phyloP scores from a whole-genome alignment of 352 stramenopile genomes.

The Globisporangium nunn region DNA sequence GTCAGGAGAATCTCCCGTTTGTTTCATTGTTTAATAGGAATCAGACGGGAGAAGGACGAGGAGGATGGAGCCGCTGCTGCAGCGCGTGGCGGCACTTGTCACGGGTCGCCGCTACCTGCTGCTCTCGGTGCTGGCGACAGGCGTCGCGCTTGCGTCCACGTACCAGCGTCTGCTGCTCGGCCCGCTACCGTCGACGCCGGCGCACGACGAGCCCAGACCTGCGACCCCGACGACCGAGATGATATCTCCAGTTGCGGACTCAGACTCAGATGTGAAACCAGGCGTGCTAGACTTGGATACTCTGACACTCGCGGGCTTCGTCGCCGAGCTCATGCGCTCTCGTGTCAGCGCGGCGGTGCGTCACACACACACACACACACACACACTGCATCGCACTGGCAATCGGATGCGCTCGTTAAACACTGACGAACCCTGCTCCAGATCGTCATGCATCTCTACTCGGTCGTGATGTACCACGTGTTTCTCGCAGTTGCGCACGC shows the following conservation, averaged over 20 bases:
- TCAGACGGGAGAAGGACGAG: neutral
- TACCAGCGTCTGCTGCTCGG: constrained; percentile 29
- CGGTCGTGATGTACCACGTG: constrained; percentile 57
- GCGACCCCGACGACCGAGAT: neutral
- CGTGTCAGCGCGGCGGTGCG: constrained; percentile 49
- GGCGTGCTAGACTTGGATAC: neutral
- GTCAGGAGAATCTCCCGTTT: too few species aligned
- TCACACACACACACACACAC: too few species aligned
- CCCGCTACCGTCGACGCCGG: constrained; percentile 10
- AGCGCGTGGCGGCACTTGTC: constrained; percentile 35
- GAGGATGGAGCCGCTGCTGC: constrained; percentile 7
- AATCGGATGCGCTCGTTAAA: constrained; percentile 3
- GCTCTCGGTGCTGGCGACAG: constrained; percentile 49
- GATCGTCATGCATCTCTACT: constrained; percentile 68
- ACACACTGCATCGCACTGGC: too few species aligned
- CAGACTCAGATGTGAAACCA: too few species aligned
- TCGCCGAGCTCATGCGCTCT: constrained; percentile 40
- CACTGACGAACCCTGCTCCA: constrained; percentile 14
- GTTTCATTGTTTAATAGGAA: too few species aligned
- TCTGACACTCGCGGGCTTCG: constrained; percentile 18
- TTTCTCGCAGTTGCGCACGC: constrained; percentile 43
- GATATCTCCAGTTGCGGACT: neutral
- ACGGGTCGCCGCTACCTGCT: constrained; percentile 54
- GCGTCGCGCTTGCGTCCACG: constrained; percentile 38
- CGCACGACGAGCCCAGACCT: too few species aligned